Evolutionary conservation across 176 grass and related monocot species (phyloP).

Genomic region (Otatea glauca): DNA sequence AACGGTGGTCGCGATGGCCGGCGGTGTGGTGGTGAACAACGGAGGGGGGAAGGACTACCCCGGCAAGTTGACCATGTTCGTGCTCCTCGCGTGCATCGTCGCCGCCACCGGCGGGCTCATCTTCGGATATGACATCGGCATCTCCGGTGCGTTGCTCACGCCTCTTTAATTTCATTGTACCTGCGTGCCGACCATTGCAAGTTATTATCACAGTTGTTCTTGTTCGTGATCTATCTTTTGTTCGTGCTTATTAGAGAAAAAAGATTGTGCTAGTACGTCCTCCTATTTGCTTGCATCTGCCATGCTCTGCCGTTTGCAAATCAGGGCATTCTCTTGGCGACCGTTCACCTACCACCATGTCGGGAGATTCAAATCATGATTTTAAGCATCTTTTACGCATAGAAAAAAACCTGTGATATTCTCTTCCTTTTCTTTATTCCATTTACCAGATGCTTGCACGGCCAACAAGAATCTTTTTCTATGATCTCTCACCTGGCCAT

Average conservation of each 20-base stretch:
- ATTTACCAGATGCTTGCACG: neutral
- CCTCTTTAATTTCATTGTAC: neutral
- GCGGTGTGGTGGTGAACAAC: conserved; percentile 63
- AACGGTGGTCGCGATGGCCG: conserved; percentile 52
- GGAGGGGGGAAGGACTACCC: conserved; percentile 78
- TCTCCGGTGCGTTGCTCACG: conserved; percentile 57
- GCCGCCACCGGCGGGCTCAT: conserved; percentile 95
- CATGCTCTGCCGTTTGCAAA: conserved; percentile 18
- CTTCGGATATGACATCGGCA: conserved; percentile 94
- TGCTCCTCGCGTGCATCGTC: conserved; percentile 85
- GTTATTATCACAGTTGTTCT: neutral
- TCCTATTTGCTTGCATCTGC: conserved; percentile 14
- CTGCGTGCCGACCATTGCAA: neutral
- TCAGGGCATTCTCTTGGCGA: conserved; percentile 14
- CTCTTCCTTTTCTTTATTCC: conserved; percentile 30
- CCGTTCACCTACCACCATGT: conserved; percentile 12
- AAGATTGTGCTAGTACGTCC: neutral
- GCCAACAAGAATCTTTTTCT: conserved; percentile 43
- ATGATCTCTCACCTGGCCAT: conserved; percentile 26
- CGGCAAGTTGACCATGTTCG: conserved; percentile 85
- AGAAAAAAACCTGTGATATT: conserved; percentile 23
- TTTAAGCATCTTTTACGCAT: neutral
- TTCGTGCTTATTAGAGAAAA: neutral
- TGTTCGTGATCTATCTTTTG: neutral
- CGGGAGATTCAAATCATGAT: neutral